Evolutionary conservation across 2,329 filamentous ascomycete species (phyloP), one percentile per base, ranked within the genome.

Genomic region (Diaporthe longicolla): DNA sequence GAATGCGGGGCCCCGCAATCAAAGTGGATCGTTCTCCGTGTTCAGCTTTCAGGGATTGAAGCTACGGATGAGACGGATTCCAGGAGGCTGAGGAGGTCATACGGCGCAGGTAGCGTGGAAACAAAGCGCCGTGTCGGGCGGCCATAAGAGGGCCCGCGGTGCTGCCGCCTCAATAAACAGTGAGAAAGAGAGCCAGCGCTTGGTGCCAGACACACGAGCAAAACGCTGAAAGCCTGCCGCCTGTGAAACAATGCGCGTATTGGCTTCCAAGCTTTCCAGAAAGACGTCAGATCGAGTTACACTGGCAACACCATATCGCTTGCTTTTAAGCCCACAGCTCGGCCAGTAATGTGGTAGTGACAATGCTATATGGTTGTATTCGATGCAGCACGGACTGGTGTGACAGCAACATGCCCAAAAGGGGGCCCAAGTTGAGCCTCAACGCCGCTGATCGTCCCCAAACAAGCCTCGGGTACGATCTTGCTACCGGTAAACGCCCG

Each of bases 211-310:
- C 45, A 11, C 21, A 40, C 11, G 21, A 50, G 29, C 43, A 52
- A 37, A 37, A 43, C 50, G 61, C 43, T 66, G 29, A 37, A 45
- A 40, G 45, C 63, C 45, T n/a, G n/a, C 63, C 45, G 63, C 29
- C 61, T 26, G 45, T 66, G 63, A 66, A 66, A 66, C 63, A 19
- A 66, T 66, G 63, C 63, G 45, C 63, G 63, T 66, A 48, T 66
- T 66, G 63, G 29, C 63, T 52, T 52, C 63, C 45, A 66, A 66
- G 63, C 21, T 66, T 40, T 40, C 63, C 45, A 66, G 63, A 66
- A 66, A 66, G 21, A 24, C 15, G 63, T 66, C 63, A 66, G 63
- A 52, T 66, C 63, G 45, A 24, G 63, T 66, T 37, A 48, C 63
- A 52, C 26, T 52, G 29, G n/a, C 63, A 52, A 45, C 63, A 66